Percentiles rank a stretch among this genome's conserved stretches.
Evolutionary conservation across 345 rosid genomes (phyloP).

Genomic region (Eucalyptus pumila): DNA sequence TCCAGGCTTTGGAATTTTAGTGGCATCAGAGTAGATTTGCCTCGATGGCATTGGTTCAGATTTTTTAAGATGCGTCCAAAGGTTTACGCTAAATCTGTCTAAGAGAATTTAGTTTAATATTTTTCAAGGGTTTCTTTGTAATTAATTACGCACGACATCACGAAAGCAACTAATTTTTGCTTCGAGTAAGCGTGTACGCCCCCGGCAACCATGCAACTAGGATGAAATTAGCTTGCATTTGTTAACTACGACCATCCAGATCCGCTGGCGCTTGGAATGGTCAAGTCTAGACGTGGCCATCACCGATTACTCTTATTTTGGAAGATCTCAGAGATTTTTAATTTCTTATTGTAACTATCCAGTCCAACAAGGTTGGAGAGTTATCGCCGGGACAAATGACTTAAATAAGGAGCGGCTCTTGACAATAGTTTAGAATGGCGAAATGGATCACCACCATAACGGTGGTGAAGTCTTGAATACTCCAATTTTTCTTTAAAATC

Average conservation of each 20-base stretch:
- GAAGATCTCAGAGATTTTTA: not conserved
- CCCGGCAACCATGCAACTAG: not conserved
- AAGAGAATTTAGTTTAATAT: not conserved
- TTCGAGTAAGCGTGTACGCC: not conserved
- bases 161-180: not conserved
- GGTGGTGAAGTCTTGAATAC: not conserved
- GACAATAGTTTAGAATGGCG: accelerated
- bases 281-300: not conserved
- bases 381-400: accelerated
- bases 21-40: not conserved
- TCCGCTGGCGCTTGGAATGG: not conserved
- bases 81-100: not conserved
- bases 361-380: not conserved
- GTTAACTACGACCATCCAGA: not conserved
- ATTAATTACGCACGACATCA: not conserved
- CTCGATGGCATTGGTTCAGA: not conserved
- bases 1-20: not conserved
- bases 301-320: not conserved
- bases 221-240: not conserved
- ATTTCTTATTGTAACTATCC: not conserved
- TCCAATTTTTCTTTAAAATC: not conserved
- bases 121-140: not conserved
- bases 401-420: accelerated
- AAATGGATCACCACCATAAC: too few relatives aligned
- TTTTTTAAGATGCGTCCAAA: not conserved